phyloP scores from a whole-genome alignment of 306 rosid genomes.

The Inga oerstediana region DNA sequence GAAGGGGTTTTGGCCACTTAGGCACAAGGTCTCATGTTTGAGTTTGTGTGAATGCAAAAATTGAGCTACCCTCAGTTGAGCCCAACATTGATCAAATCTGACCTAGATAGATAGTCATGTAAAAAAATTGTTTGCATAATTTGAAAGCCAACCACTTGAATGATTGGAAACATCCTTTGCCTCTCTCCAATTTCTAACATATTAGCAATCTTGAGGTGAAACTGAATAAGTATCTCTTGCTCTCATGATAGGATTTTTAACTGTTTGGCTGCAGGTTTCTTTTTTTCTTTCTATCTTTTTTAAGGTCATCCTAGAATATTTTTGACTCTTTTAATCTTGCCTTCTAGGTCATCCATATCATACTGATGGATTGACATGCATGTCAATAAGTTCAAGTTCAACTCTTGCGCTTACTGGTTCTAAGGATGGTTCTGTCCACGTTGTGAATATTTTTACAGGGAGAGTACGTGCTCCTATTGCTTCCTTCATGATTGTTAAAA shows the following conservation, averaged over 20 bases:
- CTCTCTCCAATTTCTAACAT: neutral
- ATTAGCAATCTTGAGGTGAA: conserved; percentile 4
- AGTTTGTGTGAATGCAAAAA: no score
- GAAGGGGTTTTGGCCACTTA: no score
- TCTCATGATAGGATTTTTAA: conserved; percentile 18
- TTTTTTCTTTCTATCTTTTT: neutral
- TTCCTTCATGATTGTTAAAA: conserved; percentile 28
- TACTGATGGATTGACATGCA: conserved; percentile 73
- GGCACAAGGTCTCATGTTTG: no score
- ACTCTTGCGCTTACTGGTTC: conserved; percentile 80
- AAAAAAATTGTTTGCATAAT: neutral
- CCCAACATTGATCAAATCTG: no score
- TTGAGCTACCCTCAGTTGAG: no score
- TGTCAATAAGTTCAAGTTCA: conserved; percentile 78
- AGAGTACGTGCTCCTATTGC: conserved; percentile 53
- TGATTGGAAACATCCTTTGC: neutral
- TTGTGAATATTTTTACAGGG: conserved; percentile 81
- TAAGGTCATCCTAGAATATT: neutral
- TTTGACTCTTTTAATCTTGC: conserved; percentile 29
- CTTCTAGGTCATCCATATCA: conserved; percentile 85
- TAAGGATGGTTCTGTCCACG: conserved; percentile 73
- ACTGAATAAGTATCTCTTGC: conserved; percentile 10
- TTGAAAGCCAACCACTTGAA: neutral
- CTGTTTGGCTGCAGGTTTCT: neutral
- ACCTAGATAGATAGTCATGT: no score